These are phyloP conservation scores for Wallacemonas rigidus DNA, from an alignment of 208 protist genomes.

Conservation along the genomic window DNA sequence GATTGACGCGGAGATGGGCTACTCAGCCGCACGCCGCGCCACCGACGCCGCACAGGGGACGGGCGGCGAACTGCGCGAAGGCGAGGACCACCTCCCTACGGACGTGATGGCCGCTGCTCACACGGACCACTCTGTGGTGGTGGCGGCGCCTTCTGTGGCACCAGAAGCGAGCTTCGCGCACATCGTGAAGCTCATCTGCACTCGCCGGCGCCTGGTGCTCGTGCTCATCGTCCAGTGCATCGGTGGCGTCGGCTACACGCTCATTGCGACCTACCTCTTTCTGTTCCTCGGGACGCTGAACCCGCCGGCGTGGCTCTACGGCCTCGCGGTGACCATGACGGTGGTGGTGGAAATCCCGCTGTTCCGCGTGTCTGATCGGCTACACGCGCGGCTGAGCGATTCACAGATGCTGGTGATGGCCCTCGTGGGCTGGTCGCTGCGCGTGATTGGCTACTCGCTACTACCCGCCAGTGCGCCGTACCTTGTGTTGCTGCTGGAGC, in stretches of 20 bases:
- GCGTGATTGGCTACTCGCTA: slow-evolving; percentile 34
- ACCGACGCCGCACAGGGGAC: not conserved
- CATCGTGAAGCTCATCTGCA: slow-evolving; percentile 21
- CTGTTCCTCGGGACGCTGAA: slow-evolving; percentile 33
- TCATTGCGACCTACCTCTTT: slow-evolving; percentile 36
- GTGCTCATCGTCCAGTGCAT: slow-evolving; percentile 25
- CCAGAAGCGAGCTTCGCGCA: slow-evolving; percentile 22
- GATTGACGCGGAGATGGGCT: slow-evolving; percentile 2
- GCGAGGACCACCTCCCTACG: not conserved
- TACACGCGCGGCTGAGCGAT: slow-evolving; percentile 22
- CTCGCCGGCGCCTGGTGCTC: slow-evolving; percentile 14
- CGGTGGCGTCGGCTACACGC: slow-evolving; percentile 27
- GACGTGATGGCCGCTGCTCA: not conserved
- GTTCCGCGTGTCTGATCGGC: slow-evolving; percentile 22
- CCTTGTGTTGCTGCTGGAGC: slow-evolving; percentile 36
- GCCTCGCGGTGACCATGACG: slow-evolving; percentile 28
- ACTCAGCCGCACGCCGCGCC: not conserved
- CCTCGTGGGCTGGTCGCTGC: slow-evolving; percentile 19
- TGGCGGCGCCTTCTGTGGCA: not conserved
- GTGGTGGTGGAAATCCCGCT: slow-evolving; percentile 42
- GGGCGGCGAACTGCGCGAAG: not conserved
- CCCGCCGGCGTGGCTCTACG: slow-evolving; percentile 26
- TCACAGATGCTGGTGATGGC: slow-evolving; percentile 25
- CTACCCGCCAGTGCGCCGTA: slow-evolving; percentile 24
- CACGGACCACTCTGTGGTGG: too few relatives aligned